Conservation (phyloP, 2,329 filamentous ascomycete species). For the Fusarium secorum region DNA sequence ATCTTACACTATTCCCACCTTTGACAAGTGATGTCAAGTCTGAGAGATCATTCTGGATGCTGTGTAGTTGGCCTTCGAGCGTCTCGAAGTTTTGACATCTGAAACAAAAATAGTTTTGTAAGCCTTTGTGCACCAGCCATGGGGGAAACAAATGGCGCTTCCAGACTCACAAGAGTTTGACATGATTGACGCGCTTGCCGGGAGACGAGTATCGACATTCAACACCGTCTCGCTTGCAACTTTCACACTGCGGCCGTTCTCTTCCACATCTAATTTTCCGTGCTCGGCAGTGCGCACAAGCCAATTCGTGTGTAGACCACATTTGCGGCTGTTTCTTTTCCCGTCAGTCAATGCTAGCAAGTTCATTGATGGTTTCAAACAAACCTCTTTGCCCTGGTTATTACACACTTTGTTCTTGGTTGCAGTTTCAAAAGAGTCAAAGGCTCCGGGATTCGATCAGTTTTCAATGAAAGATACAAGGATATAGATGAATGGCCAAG, state of each 20-base stretch:
- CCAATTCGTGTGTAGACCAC: conserved; percentile 43
- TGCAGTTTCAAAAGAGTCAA: background rate
- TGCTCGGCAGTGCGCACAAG: conserved; percentile 41
- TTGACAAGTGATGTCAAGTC: conserved; percentile 40
- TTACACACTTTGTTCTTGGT: conserved; percentile 36
- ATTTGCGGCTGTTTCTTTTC: conserved; percentile 35
- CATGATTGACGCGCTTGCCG: conserved; percentile 42
- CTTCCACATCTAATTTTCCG: conserved; percentile 42
- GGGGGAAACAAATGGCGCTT: background rate
- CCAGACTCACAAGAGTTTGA: conserved; percentile 41
- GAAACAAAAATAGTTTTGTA: conserved; percentile 22
- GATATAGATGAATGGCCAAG: conserved; percentile 4
- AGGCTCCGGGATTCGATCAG: background rate
- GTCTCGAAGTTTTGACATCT: conserved; percentile 43
- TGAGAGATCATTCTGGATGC: conserved; percentile 40
- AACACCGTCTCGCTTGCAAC: conserved; percentile 42
- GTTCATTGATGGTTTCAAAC: background rate
- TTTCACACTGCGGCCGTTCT: conserved; percentile 42
- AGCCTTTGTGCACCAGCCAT: conserved; percentile 21
- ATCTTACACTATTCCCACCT: conserved; percentile 16
- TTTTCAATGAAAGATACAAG: background rate
- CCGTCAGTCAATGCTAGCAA: conserved; percentile 15
- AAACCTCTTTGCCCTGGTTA: conserved; percentile 39
- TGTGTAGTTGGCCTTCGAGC: conserved; percentile 40
- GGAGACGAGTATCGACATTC: conserved; percentile 43